phyloP scores from a whole-genome alignment of 441 rosid species.

The Hypseocharis bilobata region DNA sequence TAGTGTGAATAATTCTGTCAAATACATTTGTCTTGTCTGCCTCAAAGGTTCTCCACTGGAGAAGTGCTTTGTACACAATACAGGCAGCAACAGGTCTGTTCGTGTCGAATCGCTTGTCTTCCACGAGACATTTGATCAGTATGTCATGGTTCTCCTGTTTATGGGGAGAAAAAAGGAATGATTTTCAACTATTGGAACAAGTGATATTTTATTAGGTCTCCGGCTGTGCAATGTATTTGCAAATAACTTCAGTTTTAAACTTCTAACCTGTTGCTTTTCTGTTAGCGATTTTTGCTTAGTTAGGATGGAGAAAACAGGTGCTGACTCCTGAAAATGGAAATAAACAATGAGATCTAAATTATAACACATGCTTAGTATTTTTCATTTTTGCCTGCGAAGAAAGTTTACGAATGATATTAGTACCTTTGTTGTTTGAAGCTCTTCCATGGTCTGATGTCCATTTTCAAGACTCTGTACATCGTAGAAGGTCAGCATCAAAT shows the following conservation, averaged over 20 bases:
- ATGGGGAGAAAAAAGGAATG: constrained; percentile 13
- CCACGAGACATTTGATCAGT: constrained; percentile 41
- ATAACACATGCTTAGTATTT: neutral
- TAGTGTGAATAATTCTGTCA: constrained; percentile 48
- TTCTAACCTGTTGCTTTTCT: constrained; percentile 50
- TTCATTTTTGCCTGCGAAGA: constrained; percentile 12
- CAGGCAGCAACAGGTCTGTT: constrained; percentile 54
- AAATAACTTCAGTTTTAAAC: constrained; percentile 9
- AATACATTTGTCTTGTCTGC: constrained; percentile 57
- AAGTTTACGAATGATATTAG: constrained; percentile 5
- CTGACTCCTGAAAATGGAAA: constrained; percentile 40
- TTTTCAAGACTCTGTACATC: constrained; percentile 34
- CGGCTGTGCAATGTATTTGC: constrained; percentile 1
- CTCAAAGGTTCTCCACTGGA: constrained; percentile 72
- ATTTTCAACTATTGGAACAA: no score
- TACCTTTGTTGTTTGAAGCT: constrained; percentile 34
- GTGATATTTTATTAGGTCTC: neutral
- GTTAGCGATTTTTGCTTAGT: constrained; percentile 48
- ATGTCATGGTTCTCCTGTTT: constrained; percentile 55
- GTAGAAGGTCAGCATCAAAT: constrained; percentile 15
- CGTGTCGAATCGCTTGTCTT: constrained; percentile 40
- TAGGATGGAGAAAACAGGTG: constrained; percentile 26
- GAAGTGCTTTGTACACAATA: constrained; percentile 45
- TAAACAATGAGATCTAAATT: constrained; percentile 3
- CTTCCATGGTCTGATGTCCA: constrained; percentile 34